A percentile compares a stretch with the other conserved stretches of the same genome.
Conservation (phyloP, 345 rosid genomes). For the Streptanthus diversifolius region DNA sequence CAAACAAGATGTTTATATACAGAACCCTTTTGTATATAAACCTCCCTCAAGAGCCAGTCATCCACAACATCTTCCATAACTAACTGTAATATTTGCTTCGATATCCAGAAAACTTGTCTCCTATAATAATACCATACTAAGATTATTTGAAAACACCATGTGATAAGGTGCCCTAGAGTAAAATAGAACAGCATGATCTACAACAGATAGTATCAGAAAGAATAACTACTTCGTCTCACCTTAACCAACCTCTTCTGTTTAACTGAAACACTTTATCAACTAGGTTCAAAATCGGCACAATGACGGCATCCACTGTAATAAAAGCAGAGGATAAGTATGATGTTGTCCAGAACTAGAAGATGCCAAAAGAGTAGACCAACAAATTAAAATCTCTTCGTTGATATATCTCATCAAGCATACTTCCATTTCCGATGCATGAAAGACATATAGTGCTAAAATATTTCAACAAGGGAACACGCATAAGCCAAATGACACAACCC, state of each 20-base stretch:
- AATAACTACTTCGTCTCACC: slow-evolving; percentile 45
- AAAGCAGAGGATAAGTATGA: slow-evolving; percentile 4
- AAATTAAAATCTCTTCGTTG: not conserved
- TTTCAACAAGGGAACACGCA: slow-evolving; percentile 7
- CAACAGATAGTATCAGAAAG: not conserved
- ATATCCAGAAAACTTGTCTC: slow-evolving; percentile 97
- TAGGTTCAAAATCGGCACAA: slow-evolving; percentile 87
- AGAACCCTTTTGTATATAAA: slow-evolving; percentile 35
- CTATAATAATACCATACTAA: slow-evolving; percentile 39
- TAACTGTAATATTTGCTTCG: slow-evolving; percentile 89
- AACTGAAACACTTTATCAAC: slow-evolving; percentile 97
- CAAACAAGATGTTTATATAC: slow-evolving; percentile 20
- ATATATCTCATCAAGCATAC: slow-evolving; percentile 5
- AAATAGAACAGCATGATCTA: not conserved
- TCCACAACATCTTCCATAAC: slow-evolving; percentile 99
- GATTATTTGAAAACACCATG: not conserved
- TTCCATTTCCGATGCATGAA: not conserved
- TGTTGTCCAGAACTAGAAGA: not conserved
- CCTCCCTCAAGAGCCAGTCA: slow-evolving; percentile 89
- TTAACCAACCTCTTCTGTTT: slow-evolving; percentile 95
- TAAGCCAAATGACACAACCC: not conserved
- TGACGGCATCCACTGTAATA: slow-evolving; percentile 89
- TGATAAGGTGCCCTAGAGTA: not conserved
- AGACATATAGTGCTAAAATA: not conserved
- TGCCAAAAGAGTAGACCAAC: not conserved